Conservation (phyloP, 1,139 yeast genomes). For the Zygotorulaspora mrakii region DNA sequence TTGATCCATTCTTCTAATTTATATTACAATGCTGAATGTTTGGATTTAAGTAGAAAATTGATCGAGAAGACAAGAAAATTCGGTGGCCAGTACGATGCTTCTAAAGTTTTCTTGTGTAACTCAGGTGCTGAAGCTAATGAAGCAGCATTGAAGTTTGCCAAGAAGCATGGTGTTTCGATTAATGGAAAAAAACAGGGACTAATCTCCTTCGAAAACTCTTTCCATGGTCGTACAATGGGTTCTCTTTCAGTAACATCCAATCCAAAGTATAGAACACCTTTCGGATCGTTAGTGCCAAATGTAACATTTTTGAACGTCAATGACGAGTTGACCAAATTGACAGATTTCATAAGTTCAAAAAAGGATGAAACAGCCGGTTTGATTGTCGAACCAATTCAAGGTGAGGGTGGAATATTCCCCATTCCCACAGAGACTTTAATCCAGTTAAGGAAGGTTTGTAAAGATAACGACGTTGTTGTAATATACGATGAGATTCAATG, state of each 20-base stretch:
- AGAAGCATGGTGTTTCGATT: constrained; percentile 68
- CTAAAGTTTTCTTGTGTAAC: constrained; percentile 82
- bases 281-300: constrained; percentile 85
- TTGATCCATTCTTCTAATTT: constrained; percentile 82
- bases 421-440: constrained; percentile 60
- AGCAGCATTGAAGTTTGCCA: constrained; percentile 93
- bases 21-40: constrained; percentile 80
- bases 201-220: constrained; percentile 80
- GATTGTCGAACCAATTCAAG: constrained; percentile 94
- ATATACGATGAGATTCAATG: constrained; percentile 96
- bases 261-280: constrained; percentile 87
- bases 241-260: constrained; percentile 89
- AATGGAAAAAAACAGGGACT: constrained; percentile 62
- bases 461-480: constrained; percentile 65
- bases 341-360: constrained; percentile 43
- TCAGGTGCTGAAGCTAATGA: constrained; percentile 98
- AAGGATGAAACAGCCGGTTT: constrained; percentile 83
- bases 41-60: constrained; percentile 68
- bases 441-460: constrained; percentile 65
- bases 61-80: constrained; percentile 62
- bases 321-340: constrained; percentile 28
- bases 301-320: constrained; percentile 43
- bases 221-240: constrained; percentile 95
- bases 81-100: constrained; percentile 79
- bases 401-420: constrained; percentile 91